Evolutionary conservation across 2,329 filamentous ascomycete species (phyloP).

Genomic region (Beauveria sp.): DNA sequence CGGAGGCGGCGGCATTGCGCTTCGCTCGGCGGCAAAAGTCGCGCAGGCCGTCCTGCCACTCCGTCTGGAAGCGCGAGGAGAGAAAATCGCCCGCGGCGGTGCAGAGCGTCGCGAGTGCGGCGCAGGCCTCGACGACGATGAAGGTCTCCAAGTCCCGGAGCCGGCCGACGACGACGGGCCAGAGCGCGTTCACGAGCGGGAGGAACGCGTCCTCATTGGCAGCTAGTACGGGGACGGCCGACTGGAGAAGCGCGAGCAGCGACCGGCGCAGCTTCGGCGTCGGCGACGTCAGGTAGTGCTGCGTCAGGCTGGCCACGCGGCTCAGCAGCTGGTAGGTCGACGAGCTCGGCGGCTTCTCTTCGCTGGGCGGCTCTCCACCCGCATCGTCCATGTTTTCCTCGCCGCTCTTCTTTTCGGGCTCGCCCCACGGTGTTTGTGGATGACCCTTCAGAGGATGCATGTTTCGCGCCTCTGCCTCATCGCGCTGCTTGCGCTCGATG

Average conservation of each 20-base stretch:
- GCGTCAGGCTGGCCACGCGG: constrained; percentile 74
- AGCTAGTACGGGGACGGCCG: constrained; percentile 63
- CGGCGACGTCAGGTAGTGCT: constrained; percentile 83
- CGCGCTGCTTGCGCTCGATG: constrained; percentile 25
- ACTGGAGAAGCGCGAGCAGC: constrained; percentile 68
- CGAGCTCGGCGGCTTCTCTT: constrained; percentile 54
- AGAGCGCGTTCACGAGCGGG: constrained; percentile 82
- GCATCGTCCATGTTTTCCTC: constrained; percentile 26
- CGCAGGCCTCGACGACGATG: constrained; percentile 62
- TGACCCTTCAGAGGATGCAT: constrained; percentile 22
- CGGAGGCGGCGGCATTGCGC: constrained; percentile 25
- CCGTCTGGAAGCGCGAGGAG: constrained; percentile 61
- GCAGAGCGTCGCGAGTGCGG: constrained; percentile 63
- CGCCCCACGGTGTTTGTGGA: constrained; percentile 31
- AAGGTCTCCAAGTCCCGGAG: constrained; percentile 60
- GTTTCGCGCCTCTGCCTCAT: constrained; percentile 30
- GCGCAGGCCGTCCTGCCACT: constrained; percentile 55
- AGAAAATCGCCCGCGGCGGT: constrained; percentile 73
- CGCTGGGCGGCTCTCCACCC: constrained; percentile 21
- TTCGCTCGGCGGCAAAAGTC: constrained; percentile 41
- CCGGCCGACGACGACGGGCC: constrained; percentile 70
- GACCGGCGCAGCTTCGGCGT: constrained; percentile 71
- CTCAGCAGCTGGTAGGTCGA: constrained; percentile 76
- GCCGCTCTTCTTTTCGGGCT: constrained; percentile 22
- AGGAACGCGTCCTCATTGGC: constrained; percentile 76